These are phyloP conservation scores for Hortaea sp. DNA, from an alignment of 2,329 filamentous ascomycete genomes.

Conservation along the genomic window DNA sequence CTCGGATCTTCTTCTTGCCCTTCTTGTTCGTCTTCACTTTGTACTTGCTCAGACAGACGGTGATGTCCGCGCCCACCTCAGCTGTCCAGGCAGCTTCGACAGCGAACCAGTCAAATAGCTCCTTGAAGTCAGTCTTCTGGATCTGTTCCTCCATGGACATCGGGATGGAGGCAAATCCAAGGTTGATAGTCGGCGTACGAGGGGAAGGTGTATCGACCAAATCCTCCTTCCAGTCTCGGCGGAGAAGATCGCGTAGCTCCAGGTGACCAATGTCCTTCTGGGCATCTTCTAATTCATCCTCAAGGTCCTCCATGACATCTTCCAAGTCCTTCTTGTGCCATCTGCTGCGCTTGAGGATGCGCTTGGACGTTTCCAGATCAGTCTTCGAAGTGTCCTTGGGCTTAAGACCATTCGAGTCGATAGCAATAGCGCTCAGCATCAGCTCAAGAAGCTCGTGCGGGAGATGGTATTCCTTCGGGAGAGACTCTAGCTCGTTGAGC, in stretches of 20 bases:
- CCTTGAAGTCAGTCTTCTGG: slow-evolving; percentile 35
- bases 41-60: slow-evolving; percentile 37
- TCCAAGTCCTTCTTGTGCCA: slow-evolving; percentile 31
- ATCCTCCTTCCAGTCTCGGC: slow-evolving; percentile 40
- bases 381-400: slow-evolving; percentile 27
- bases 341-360: slow-evolving; percentile 33
- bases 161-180: slow-evolving; percentile 38
- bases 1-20: slow-evolving; percentile 37
- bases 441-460: slow-evolving; percentile 41
- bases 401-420: slow-evolving; percentile 34
- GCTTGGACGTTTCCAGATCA: slow-evolving; percentile 30
- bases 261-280: slow-evolving; percentile 36
- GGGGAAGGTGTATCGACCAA: slow-evolving; percentile 38
- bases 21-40: slow-evolving; percentile 29
- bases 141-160: slow-evolving; percentile 16
- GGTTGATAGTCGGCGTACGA: slow-evolving; percentile 36
- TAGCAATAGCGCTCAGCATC: slow-evolving; percentile 37
- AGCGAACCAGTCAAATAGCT: slow-evolving; percentile 41
- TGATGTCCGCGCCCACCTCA: slow-evolving; percentile 35
- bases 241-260: slow-evolving; percentile 34
- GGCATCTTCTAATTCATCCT: slow-evolving; percentile 30
- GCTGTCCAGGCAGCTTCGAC: slow-evolving; percentile 41
- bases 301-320: slow-evolving; percentile 34
- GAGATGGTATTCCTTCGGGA: slow-evolving; percentile 38
- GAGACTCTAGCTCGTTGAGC: slow-evolving; percentile 35